Evolutionary conservation across 192 early-diverging fungal genomes (phyloP).

Genomic region (Paraglomus occultum): DNA sequence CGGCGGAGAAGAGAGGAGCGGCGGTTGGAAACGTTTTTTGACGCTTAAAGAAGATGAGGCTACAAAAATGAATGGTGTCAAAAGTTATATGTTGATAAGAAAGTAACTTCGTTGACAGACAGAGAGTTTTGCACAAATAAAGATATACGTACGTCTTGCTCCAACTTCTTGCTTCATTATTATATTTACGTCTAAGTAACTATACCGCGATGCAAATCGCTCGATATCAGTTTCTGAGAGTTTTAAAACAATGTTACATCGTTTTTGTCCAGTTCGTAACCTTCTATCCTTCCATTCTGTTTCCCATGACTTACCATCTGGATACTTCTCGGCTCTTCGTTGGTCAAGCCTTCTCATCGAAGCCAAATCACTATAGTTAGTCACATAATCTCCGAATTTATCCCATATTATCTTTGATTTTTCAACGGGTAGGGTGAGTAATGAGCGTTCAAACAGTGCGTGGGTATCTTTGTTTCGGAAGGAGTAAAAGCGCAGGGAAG

Average conservation of each 20-base stretch:
- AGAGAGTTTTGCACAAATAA: background rate
- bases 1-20: conserved; percentile 35
- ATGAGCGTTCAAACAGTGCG: conserved; percentile 88
- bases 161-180: conserved; percentile 79
- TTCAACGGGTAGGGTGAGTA: conserved; percentile 64
- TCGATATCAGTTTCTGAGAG: conserved; percentile 50
- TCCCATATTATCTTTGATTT: conserved; percentile 77
- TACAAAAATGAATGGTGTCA: background rate
- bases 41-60: conserved; percentile 26
- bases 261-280: too few species aligned
- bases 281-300: too few species aligned
- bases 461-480: conserved; percentile 57
- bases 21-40: conserved; percentile 40
- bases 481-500: background rate
- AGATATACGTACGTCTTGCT: conserved; percentile 46
- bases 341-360: conserved; percentile 76
- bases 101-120: background rate
- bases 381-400: conserved; percentile 82
- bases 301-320: conserved; percentile 46
- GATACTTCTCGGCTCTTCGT: conserved; percentile 70
- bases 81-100: background rate
- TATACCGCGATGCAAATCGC: conserved; percentile 69
- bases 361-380: conserved; percentile 81
- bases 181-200: conserved; percentile 71
- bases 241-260: background rate